phyloP scores from a whole-genome alignment of 2,329 filamentous ascomycete species.

The Exophiala spinifera region DNA sequence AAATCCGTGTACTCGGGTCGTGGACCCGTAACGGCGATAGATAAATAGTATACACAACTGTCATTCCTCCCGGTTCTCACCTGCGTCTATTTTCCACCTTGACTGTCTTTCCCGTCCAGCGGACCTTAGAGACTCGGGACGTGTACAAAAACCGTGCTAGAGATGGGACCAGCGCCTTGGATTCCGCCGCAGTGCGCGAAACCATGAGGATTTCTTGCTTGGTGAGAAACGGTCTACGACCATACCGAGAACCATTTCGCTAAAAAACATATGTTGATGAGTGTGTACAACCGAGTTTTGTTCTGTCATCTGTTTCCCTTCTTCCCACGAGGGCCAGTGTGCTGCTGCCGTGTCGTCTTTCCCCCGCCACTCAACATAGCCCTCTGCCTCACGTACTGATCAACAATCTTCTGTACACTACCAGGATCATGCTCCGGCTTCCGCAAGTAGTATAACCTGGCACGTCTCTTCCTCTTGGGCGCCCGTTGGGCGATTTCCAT shows the following conservation, averaged over 20 bases:
- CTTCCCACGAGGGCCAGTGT: slow-evolving; percentile 9
- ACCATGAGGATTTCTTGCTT: too few relatives aligned
- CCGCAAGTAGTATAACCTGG: slow-evolving; percentile 84
- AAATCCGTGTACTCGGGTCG: not conserved
- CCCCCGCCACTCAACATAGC: slow-evolving; percentile 38
- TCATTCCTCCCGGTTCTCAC: not conserved
- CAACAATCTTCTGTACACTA: slow-evolving; percentile 76
- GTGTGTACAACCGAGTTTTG: too few relatives aligned
- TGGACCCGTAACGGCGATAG: not conserved
- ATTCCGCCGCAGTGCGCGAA: too few relatives aligned
- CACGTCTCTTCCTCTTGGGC: slow-evolving; percentile 79
- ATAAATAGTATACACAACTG: not conserved
- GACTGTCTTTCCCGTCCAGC: too few relatives aligned
- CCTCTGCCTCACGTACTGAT: slow-evolving; percentile 59
- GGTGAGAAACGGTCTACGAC: too few relatives aligned
- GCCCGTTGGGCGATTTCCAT: slow-evolving; percentile 91
- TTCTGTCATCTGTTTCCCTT: slow-evolving; percentile 18
- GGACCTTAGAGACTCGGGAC: too few relatives aligned
- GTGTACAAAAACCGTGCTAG: too few relatives aligned
- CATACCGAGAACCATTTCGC: too few relatives aligned
- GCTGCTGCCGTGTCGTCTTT: slow-evolving; percentile 3
- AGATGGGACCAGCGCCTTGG: too few relatives aligned
- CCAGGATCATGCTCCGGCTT: slow-evolving; percentile 83
- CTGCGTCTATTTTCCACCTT: not conserved
- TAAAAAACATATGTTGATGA: too few relatives aligned